phyloP scores from a whole-genome alignment of 495 filamentous ascomycete genomes.

The Chaetomium fimeti region DNA sequence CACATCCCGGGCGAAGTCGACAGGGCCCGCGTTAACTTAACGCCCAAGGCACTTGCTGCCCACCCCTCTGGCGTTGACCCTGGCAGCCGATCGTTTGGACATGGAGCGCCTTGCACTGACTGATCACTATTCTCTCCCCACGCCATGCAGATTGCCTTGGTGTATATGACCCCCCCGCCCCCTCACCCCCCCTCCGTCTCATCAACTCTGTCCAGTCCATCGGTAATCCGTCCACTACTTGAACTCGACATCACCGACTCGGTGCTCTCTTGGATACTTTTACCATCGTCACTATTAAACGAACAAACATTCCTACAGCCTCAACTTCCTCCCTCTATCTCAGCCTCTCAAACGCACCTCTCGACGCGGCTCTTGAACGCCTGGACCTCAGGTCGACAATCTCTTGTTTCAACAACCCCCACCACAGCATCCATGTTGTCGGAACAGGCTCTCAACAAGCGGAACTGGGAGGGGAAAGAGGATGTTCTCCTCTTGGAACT shows the following conservation, averaged over 20 bases:
- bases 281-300: not conserved
- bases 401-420: not conserved
- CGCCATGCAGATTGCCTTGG: not conserved
- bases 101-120: not conserved
- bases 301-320: not conserved
- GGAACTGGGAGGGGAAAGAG: constrained; percentile 20
- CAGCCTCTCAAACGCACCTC: not conserved
- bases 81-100: constrained; percentile 6
- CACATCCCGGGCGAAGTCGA: constrained; percentile 4
- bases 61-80: constrained; percentile 11
- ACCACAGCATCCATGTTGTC: constrained; percentile 12
- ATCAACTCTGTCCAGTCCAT: not conserved
- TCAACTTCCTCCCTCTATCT: not conserved
- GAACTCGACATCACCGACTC: not conserved
- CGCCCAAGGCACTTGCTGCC: not conserved
- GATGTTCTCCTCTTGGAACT: constrained; percentile 16
- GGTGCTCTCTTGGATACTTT: not conserved
- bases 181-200: not conserved
- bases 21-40: constrained; percentile 6
- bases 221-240: not conserved
- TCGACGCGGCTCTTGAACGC: not conserved
- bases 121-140: constrained; percentile 8
- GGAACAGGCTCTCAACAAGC: constrained; percentile 19
- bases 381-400: not conserved
- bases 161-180: constrained; percentile 11